These are phyloP conservation scores for Umbelopsis isabellina DNA, from an alignment of 192 early-diverging fungal genomes.

Conservation along the genomic window DNA sequence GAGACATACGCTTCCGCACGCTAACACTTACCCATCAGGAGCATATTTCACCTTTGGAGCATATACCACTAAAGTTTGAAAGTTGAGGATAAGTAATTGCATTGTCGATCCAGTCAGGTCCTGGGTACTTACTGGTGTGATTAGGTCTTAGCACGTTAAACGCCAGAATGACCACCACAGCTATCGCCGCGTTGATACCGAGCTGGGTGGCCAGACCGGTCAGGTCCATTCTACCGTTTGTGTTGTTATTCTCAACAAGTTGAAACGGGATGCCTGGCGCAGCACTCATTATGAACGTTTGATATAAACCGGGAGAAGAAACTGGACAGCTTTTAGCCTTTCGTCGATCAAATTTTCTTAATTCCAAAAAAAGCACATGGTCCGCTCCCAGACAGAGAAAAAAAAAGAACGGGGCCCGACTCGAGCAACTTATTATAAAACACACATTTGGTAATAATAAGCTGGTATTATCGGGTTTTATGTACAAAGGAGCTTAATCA, in stretches of 20 bases:
- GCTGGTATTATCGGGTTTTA: neutral
- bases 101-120: neutral
- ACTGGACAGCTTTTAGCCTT: neutral
- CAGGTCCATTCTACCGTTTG: slow-evolving; percentile 29
- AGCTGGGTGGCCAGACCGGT: slow-evolving; percentile 62
- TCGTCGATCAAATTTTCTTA: slow-evolving; percentile 12
- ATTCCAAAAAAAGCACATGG: slow-evolving; percentile 6
- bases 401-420: slow-evolving; percentile 16
- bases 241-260: neutral
- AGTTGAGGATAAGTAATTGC: neutral
- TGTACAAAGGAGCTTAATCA: slow-evolving; percentile 9
- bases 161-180: slow-evolving; percentile 53
- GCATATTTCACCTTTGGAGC: slow-evolving; percentile 51
- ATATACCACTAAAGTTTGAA: slow-evolving; percentile 45
- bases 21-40: slow-evolving; percentile 30
- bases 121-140: slow-evolving; percentile 54
- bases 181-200: slow-evolving; percentile 59
- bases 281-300: neutral
- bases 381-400: neutral
- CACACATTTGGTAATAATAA: neutral
- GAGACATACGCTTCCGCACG: neutral
- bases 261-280: neutral
- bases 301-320: neutral
- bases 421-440: neutral
- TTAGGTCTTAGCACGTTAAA: slow-evolving; percentile 63